phyloP scores from a whole-genome alignment of 306 rosid genomes.

The Pyrus communis region DNA sequence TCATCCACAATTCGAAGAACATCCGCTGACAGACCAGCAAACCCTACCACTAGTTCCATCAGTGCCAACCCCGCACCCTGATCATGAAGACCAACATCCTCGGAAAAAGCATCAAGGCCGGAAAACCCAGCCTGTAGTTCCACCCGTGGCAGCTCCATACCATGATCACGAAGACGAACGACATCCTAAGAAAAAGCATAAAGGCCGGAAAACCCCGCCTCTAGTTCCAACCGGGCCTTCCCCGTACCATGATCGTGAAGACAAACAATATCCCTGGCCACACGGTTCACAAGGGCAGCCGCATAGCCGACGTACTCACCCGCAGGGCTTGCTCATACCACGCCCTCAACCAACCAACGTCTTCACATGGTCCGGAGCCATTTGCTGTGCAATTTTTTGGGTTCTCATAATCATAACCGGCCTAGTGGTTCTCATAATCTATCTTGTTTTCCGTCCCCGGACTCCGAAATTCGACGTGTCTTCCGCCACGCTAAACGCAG shows the following conservation, averaged over 20 bases:
- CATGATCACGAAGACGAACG: background rate
- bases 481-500: slow-evolving; percentile 57
- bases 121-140: background rate
- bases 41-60: background rate
- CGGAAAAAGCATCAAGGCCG: background rate
- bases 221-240: background rate
- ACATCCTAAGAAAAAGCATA: background rate
- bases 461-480: slow-evolving; percentile 68
- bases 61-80: background rate
- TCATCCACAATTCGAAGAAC: background rate
- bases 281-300: background rate
- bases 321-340: background rate
- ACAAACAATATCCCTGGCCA: background rate
- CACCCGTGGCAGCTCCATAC: background rate
- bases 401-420: slow-evolving; percentile 72
- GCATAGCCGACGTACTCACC: background rate
- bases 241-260: background rate
- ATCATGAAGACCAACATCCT: background rate
- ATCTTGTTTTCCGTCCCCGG: slow-evolving; percentile 73
- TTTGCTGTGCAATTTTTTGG: slow-evolving; percentile 72
- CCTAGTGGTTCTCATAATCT: slow-evolving; percentile 63
- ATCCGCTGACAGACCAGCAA: background rate
- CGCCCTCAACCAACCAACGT: slow-evolving; percentile 16
- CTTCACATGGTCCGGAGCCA: slow-evolving; percentile 46
- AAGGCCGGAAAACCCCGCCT: background rate